A percentile compares a stretch with the other conserved stretches of the same genome.
These are phyloP conservation scores for Heterobasidion occidentale DNA, from an alignment of 1,284 basidiomycete genomes.

Conservation along the genomic window DNA sequence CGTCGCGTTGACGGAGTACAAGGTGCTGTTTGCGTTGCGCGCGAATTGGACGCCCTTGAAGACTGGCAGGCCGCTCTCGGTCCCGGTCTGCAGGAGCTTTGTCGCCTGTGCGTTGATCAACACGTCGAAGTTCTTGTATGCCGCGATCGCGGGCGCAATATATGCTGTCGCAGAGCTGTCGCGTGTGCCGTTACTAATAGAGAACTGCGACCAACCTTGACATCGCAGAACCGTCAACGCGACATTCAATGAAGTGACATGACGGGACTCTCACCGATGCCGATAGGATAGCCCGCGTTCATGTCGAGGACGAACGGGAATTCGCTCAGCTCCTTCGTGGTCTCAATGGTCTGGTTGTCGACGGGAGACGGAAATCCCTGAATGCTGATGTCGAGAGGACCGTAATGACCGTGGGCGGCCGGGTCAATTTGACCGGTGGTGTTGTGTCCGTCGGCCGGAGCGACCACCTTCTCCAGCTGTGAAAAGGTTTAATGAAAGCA, in stretches of 20 bases:
- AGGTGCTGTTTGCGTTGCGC: background rate
- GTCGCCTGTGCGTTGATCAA: constrained; percentile 23
- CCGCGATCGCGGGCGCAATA: constrained; percentile 14
- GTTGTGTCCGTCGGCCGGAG: constrained; percentile 22
- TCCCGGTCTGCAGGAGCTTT: constrained; percentile 2
- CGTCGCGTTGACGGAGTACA: constrained; percentile 14
- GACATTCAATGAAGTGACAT: background rate
- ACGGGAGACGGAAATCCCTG: constrained; percentile 16
- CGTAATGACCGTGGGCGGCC: constrained; percentile 20
- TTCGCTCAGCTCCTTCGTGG: constrained; percentile 13
- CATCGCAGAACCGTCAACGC: background rate
- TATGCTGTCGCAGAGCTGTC: constrained; percentile 26
- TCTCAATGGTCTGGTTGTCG: constrained; percentile 16
- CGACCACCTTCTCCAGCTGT: constrained; percentile 22
- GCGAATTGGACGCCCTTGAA: constrained; percentile 5
- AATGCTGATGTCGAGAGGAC: constrained; percentile 24
- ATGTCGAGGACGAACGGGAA: constrained; percentile 26
- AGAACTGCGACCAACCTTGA: constrained; percentile 14
- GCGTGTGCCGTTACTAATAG: constrained; percentile 18
- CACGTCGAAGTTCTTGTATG: constrained; percentile 23
- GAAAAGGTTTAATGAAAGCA: background rate
- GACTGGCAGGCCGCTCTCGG: background rate
- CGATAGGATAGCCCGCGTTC: constrained; percentile 25
- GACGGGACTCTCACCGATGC: constrained; percentile 17
- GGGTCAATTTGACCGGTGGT: constrained; percentile 22